These are phyloP conservation scores for Kodamaea anthophila DNA, from an alignment of 1,139 yeast genomes.

Conservation along the genomic window DNA sequence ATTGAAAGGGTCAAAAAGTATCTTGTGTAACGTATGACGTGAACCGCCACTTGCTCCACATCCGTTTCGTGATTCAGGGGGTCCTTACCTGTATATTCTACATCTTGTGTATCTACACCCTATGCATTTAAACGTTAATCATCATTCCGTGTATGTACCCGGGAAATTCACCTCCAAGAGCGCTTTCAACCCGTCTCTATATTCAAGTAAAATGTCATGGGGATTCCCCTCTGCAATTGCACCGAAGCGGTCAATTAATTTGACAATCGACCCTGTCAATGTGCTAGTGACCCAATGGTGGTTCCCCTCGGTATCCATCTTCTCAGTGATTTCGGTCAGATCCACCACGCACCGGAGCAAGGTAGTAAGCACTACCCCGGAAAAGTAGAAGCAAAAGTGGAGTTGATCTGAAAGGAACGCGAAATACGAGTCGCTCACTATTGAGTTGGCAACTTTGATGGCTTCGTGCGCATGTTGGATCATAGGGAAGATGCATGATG, in stretches of 20 bases:
- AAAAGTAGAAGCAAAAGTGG: constrained; percentile 51
- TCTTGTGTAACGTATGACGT: too few species aligned
- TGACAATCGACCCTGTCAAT: constrained; percentile 12
- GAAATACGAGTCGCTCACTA: constrained; percentile 56
- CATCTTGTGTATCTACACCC: too few species aligned
- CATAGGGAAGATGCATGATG: constrained; percentile 19
- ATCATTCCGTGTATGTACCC: too few species aligned
- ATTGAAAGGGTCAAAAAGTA: too few species aligned
- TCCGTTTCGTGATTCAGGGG: too few species aligned
- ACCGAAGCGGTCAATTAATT: constrained; percentile 26
- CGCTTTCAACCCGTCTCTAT: constrained; percentile 21
- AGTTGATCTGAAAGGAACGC: constrained; percentile 66
- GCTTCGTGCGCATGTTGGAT: constrained; percentile 35
- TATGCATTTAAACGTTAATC: too few species aligned
- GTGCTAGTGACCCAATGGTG: constrained; percentile 3
- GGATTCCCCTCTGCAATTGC: constrained; percentile 23
- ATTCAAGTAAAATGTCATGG: constrained; percentile 26
- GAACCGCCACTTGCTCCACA: too few species aligned
- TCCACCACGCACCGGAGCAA: constrained; percentile 11
- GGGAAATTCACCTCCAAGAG: constrained; percentile 10
- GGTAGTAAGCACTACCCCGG: constrained; percentile 41
- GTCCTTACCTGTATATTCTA: too few species aligned
- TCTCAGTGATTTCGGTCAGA: constrained; percentile 1
- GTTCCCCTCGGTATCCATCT: constrained; percentile 5
- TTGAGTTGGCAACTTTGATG: constrained; percentile 32